Evolutionary conservation across 164 flowering plant genomes (phyloP), one percentile per base, ranked within the genome.

Genomic region (Vitis rupestris): DNA sequence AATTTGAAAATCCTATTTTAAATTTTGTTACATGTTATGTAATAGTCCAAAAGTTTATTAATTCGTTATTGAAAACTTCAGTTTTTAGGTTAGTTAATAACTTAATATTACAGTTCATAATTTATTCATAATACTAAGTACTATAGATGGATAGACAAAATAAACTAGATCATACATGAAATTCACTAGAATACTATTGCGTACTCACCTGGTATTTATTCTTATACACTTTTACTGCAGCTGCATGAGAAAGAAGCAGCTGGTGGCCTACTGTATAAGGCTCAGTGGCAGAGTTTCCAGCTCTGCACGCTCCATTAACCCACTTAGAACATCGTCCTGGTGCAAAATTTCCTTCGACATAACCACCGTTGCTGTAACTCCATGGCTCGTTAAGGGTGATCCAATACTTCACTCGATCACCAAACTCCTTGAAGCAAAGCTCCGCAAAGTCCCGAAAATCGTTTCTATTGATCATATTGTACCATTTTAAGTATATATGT

Each of bases 301-400:
- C 49, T 8, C 49, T 61, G 72, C 82, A 75, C 8, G 29, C 47
- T 15, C 23, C 27, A 9, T 50, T 54, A n/a, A 54, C 44, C 68
- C 69, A 72, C 9, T 19, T 49, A 49, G 79, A 79, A 23, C 82
- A 72, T 37, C 82, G 67, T 3, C 72, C 79, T 0, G 82, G 82
- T 3, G 82, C 74, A 14, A 47, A 6, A 2, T 0, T 4, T 8
- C 82, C 82, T 0, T 3, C 0, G 7, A 47, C 67, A 53, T 73
- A 73, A 11, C 82, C 79, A 37, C 6, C 17, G 2, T 7, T 6
- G 50, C 66, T 31, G 44, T 2, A 31, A 31, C 6, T 31, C 44
- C 44, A 31, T 31, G 44, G 44, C 44, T 31, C 44, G 44, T 31
- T 31, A 6, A 31, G 44, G 44, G 44, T 31, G 44, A 31, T 31